A percentile compares a stretch with the other conserved stretches of the same genome.
Conservation (phyloP, 108 stramenopile genomes). For the Cyclotella distinguenda region DNA sequence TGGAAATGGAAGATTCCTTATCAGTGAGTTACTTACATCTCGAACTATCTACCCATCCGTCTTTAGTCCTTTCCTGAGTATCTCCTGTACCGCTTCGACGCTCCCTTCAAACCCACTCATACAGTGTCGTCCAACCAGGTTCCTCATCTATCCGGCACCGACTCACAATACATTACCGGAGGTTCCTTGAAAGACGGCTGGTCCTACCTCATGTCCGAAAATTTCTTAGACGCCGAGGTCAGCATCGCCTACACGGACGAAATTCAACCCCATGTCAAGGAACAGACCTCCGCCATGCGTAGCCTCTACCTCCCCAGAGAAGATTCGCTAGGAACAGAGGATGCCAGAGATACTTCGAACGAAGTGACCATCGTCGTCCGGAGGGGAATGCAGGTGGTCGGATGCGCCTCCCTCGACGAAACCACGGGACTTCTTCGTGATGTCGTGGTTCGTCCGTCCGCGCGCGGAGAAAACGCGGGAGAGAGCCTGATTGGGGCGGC, state of each 20-base stretch:
- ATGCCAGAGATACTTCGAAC: constrained; percentile 6
- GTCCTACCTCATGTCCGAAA: constrained; percentile 68
- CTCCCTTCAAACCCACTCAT: background rate
- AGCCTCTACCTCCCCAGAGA: constrained; percentile 47
- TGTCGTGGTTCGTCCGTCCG: constrained; percentile 68
- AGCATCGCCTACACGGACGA: constrained; percentile 59
- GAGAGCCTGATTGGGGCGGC: constrained; percentile 45
- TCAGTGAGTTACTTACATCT: constrained; percentile 27
- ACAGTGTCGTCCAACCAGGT: constrained; percentile 58
- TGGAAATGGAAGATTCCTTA: constrained; percentile 66
- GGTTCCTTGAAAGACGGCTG: constrained; percentile 77
- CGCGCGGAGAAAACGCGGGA: constrained; percentile 38
- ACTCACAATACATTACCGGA: constrained; percentile 48
- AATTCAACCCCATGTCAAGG: constrained; percentile 52
- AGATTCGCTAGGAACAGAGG: background rate
- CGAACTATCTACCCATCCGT: too few species aligned
- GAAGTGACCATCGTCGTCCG: constrained; percentile 61
- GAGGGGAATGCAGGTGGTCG: constrained; percentile 72
- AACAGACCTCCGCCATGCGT: constrained; percentile 56
- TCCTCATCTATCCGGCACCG: constrained; percentile 54
- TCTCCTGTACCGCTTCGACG: too few species aligned
- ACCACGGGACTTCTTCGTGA: constrained; percentile 55
- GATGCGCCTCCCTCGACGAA: constrained; percentile 62
- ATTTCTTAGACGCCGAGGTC: constrained; percentile 52
- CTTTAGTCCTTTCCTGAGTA: too few species aligned